Percentiles rank a stretch among this genome's conserved stretches.
Conservation (phyloP, 1,284 basidiomycete genomes). For the Sporisorium iseilematis-ciliati region DNA sequence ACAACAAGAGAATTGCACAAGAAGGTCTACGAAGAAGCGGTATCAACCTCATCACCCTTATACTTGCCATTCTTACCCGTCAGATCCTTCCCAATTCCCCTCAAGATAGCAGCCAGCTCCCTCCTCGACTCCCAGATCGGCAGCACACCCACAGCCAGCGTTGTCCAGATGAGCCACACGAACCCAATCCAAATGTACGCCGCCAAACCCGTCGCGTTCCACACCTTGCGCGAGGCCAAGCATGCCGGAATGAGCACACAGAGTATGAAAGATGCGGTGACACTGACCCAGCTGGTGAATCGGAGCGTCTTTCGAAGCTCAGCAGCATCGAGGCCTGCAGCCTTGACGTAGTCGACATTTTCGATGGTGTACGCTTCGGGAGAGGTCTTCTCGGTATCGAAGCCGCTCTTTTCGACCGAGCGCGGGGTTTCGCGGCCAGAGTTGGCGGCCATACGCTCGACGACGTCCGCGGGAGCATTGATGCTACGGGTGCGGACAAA, state of each 20-base stretch:
- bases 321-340: constrained; percentile 55
- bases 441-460: constrained; percentile 27
- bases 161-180: constrained; percentile 81
- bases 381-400: constrained; percentile 35
- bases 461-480: constrained; percentile 57
- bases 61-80: constrained; percentile 40
- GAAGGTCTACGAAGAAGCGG: constrained; percentile 8
- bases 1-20: background rate
- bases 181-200: constrained; percentile 74
- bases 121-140: constrained; percentile 84
- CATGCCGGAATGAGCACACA: constrained; percentile 63
- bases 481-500: constrained; percentile 64
- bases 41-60: background rate
- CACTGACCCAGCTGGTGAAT: constrained; percentile 47
- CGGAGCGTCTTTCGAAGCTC: constrained; percentile 42
- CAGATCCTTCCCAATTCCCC: constrained; percentile 73
- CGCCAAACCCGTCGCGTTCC: constrained; percentile 58
- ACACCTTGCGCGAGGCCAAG: constrained; percentile 48
- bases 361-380: constrained; percentile 23
- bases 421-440: constrained; percentile 17
- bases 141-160: constrained; percentile 79
- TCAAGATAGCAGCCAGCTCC: constrained; percentile 75
- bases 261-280: constrained; percentile 49
- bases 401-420: constrained; percentile 19
- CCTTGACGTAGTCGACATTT: constrained; percentile 42